These are phyloP conservation scores for Agastache rugosa DNA, from an alignment of 257 asterid species.

Conservation along the genomic window DNA sequence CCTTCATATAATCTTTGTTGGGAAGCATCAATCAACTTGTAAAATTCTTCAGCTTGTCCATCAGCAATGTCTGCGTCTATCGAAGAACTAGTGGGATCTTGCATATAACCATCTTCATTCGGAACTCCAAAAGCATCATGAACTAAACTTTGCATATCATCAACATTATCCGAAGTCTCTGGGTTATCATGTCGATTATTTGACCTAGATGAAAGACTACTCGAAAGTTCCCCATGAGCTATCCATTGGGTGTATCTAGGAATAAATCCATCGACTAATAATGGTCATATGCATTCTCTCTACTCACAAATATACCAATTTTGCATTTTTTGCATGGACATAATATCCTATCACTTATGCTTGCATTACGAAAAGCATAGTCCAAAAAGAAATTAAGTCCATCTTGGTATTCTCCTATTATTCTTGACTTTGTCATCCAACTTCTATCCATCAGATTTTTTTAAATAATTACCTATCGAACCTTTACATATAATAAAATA, in stretches of 20 bases:
- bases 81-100: neutral
- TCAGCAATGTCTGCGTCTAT: neutral
- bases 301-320: neutral
- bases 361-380: constrained; percentile 13
- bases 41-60: neutral
- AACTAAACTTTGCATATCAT: neutral
- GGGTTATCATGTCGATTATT: neutral
- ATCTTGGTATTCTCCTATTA: neutral
- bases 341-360: neutral
- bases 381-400: neutral
- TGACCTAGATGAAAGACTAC: too few species aligned
- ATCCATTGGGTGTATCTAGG: constrained; percentile 3
- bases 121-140: constrained; percentile 1
- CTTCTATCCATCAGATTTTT: constrained; percentile 12
- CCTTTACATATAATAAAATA: too few species aligned
- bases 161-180: neutral
- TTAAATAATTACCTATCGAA: too few species aligned
- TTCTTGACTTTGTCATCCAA: constrained; percentile 8
- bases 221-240: constrained; percentile 8
- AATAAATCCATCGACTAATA: neutral
- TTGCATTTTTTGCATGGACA: neutral
- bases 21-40: neutral
- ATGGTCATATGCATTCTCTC: neutral
- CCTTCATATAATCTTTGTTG: neutral
- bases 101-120: neutral